Percentiles rank a stretch among this genome's conserved stretches.
Conservation (phyloP, 768 basidiomycete species). For the Trametopsis cervina region DNA sequence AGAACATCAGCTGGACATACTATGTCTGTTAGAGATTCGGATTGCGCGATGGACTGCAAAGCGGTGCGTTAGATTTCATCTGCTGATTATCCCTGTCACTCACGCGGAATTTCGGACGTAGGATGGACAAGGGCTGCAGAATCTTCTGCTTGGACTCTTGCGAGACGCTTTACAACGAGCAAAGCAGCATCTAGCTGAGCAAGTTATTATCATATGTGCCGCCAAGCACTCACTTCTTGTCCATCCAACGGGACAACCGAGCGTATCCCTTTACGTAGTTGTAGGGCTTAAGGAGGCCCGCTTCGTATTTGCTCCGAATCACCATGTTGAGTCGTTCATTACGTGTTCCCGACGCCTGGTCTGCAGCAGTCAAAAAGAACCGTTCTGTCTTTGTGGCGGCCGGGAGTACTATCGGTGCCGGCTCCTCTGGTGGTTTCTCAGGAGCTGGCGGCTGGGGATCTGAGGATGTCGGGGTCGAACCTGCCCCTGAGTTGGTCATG, state of each 20-base stretch:
- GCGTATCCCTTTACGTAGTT: slow-evolving; percentile 97
- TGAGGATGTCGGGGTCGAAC: slow-evolving; percentile 13
- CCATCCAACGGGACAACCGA: slow-evolving; percentile 90
- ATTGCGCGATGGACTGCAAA: slow-evolving; percentile 64
- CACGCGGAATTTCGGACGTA: slow-evolving; percentile 82
- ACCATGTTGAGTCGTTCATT: slow-evolving; percentile 87
- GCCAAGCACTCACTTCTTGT: slow-evolving; percentile 58
- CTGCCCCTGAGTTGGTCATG: slow-evolving; percentile 21
- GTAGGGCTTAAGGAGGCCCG: slow-evolving; percentile 89
- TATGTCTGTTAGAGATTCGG: slow-evolving; percentile 66
- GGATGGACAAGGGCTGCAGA: slow-evolving; percentile 77
- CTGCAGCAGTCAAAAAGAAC: slow-evolving; percentile 90
- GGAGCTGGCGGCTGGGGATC: slow-evolving; percentile 18
- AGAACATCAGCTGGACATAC: slow-evolving; percentile 32
- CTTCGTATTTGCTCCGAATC: slow-evolving; percentile 95
- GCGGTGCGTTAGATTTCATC: neutral
- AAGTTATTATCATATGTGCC: neutral
- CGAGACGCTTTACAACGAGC: slow-evolving; percentile 54
- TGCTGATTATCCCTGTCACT: slow-evolving; percentile 16
- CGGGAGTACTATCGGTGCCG: slow-evolving; percentile 50
- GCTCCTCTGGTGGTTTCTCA: slow-evolving; percentile 30
- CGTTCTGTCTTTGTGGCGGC: slow-evolving; percentile 77
- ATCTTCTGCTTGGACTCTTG: slow-evolving; percentile 91
- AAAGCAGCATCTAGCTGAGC: neutral
- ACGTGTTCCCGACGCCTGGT: slow-evolving; percentile 86